A percentile compares a stretch with the other conserved stretches of the same genome.
phyloP scores from a whole-genome alignment of 805 yeast genomes.

The Tetrapisispora arboricola region DNA sequence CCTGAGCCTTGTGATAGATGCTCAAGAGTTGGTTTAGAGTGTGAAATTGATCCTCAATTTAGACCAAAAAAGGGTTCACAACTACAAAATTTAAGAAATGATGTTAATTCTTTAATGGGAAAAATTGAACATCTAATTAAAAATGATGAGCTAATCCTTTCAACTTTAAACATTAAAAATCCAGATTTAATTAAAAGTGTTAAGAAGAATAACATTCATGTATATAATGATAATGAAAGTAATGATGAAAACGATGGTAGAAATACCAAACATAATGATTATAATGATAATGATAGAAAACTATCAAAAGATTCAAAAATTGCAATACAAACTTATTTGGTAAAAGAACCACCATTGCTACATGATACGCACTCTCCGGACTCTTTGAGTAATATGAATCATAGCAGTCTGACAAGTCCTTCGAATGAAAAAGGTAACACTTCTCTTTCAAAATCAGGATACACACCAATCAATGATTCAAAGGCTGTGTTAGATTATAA shows the following conservation, averaged over 20 bases:
- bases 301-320: conserved; percentile 8
- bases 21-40: conserved; percentile 62
- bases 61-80: conserved; percentile 89
- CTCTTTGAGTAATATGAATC: background rate
- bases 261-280: background rate
- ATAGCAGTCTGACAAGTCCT: background rate
- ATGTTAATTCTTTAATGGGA: conserved; percentile 68
- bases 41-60: conserved; percentile 87
- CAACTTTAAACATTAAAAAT: conserved; percentile 34
- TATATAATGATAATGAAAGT: background rate
- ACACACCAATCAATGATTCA: background rate
- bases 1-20: conserved; percentile 81
- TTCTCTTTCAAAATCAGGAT: background rate
- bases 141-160: conserved; percentile 59
- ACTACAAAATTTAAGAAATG: conserved; percentile 72
- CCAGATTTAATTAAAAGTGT: background rate
- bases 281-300: background rate
- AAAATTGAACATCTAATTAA: conserved; percentile 57
- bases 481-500: background rate
- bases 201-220: background rate
- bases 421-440: background rate
- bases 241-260: background rate
- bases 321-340: conserved; percentile 35
- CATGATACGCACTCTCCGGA: conserved; percentile 15
- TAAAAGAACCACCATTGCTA: conserved; percentile 36